phyloP scores from a whole-genome alignment of 768 basidiomycete species.

The Macrolepiota fuliginosa region DNA sequence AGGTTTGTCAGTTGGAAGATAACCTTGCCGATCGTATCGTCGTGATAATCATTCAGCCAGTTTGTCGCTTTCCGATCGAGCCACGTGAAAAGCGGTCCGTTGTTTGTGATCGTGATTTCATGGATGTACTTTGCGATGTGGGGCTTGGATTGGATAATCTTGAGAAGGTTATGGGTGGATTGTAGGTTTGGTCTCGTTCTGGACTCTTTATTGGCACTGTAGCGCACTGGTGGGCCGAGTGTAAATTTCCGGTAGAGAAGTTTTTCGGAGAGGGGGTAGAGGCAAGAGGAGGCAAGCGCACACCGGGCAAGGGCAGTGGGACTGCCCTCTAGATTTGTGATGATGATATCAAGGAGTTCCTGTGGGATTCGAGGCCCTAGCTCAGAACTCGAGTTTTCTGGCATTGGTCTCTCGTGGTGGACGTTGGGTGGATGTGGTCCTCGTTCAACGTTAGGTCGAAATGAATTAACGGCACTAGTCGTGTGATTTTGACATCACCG shows the following conservation, averaged over 20 bases:
- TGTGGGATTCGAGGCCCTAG: background rate
- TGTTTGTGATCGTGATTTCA: slow-evolving; percentile 3
- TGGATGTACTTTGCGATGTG: background rate
- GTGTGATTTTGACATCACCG: background rate
- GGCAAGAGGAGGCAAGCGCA: background rate
- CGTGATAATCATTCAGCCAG: background rate
- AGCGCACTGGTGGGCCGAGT: background rate
- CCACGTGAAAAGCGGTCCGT: slow-evolving; percentile 3
- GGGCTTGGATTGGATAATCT: background rate
- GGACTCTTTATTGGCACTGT: background rate
- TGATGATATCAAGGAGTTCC: background rate
- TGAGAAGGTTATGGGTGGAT: slow-evolving; percentile 4
- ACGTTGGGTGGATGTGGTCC: background rate
- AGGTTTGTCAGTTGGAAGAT: background rate
- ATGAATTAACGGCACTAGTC: background rate
- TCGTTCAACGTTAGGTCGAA: background rate
- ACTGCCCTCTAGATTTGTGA: background rate
- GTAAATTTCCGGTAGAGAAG: slow-evolving; percentile 5
- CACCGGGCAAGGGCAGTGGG: background rate
- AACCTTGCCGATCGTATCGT: background rate
- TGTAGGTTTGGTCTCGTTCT: slow-evolving; percentile 1
- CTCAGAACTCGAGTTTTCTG: background rate
- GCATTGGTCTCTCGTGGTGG: background rate
- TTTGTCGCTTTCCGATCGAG: background rate
- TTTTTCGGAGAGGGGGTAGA: slow-evolving; percentile 1